Base-by-base conservation (phyloP, 768 basidiomycete genomes). In the Ramaria sp. region DNA sequence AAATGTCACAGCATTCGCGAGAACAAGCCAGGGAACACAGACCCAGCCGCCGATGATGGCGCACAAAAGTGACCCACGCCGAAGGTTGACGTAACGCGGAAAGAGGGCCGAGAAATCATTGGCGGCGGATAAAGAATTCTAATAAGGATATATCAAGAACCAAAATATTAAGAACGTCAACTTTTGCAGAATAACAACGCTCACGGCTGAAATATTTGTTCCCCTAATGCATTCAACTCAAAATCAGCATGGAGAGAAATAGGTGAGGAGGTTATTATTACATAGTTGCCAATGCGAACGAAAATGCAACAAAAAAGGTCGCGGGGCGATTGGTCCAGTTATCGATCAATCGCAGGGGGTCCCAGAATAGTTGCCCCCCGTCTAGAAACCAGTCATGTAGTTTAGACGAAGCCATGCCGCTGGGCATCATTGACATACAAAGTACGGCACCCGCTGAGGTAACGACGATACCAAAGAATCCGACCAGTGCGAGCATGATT, bases 11-110 rank as follows among this genome's bases (percentile, higher is more conserved):
- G 85, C 88, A 22, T 68, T 74, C 17, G 75, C 74, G 33, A 93
- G 72, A 54, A 94, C 90, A 69, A 91, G 82, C 91, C 91, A 94
- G 3, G 91, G 89, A 60, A 80, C 82, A n/a, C 90, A 68, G 0
- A 77, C 81, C 91, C 91, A 94, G 0, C 88, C 88, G 3, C 91
- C 90, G 5, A 94, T 65, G 48, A 93, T 54, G 0, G 88, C 87
- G 60, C 88, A 91, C 34, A 94, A 72, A 59, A 88, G 69, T 64
- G 84, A 83, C 0, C 92, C 92, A 10, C 91, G 76, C 52, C 80
- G 76, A 60, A 92, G 88, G 65, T 93, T 88, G 70, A 94, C 79
- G 60, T 78, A 93, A 57, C 76, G 74, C 30, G 88, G 91, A 64
- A 76, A 80, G 41, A 88, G 71, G n/a, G 81, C 89, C 3, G 83